phyloP scores from a whole-genome alignment of 495 filamentous ascomycete genomes.

The Penicillium verhagenii region DNA sequence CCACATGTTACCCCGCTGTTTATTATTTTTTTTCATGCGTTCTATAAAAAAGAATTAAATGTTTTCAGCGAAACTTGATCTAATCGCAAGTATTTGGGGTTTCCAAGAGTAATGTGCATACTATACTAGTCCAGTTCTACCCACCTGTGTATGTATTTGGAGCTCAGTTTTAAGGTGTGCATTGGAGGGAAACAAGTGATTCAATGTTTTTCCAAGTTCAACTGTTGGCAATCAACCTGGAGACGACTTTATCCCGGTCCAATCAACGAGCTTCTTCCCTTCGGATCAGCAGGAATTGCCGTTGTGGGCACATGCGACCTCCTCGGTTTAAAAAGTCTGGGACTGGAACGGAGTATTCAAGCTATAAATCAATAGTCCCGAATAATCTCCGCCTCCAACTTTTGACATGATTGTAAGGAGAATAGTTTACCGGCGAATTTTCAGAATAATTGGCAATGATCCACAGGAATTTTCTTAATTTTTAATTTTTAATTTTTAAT shows the following conservation, averaged over 20 bases:
- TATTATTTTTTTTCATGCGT: no score
- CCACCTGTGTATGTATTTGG: no score
- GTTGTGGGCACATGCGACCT: background rate
- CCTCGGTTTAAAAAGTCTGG: background rate
- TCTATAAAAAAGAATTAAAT: no score
- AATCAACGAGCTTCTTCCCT: background rate
- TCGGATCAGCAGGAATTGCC: background rate
- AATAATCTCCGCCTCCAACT: slow-evolving; percentile 18
- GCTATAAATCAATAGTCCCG: background rate
- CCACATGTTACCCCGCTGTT: slow-evolving; percentile 6
- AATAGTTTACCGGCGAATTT: slow-evolving; percentile 17
- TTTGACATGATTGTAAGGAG: background rate
- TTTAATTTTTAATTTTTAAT: background rate
- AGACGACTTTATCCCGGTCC: no score
- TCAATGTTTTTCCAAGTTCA: no score
- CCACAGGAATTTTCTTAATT: no score
- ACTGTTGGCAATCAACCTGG: no score
- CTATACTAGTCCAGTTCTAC: no score
- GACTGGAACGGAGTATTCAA: no score
- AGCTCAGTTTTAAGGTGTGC: no score
- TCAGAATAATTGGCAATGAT: background rate
- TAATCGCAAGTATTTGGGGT: background rate
- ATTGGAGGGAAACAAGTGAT: no score
- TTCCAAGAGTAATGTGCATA: background rate
- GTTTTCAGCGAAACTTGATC: no score